Base-by-base conservation (phyloP, 2,329 filamentous ascomycete genomes). In the Colletotrichum filicis region DNA sequence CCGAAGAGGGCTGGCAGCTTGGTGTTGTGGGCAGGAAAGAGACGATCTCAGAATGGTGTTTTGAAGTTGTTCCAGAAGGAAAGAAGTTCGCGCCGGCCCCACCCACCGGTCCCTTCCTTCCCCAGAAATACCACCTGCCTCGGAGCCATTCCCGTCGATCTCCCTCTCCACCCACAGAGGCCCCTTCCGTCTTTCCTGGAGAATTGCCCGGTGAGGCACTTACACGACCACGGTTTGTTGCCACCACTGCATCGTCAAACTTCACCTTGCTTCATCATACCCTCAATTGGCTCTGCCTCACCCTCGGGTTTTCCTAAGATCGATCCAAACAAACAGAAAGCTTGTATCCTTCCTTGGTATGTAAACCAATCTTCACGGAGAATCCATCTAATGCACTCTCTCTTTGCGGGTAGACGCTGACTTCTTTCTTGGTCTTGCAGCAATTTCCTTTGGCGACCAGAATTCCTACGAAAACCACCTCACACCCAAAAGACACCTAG, bases 41-140 rank as follows among this genome's bases (percentile, higher is more conserved):
- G 28, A 61, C 19, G 32, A 66, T 42, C 37, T 42, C 37, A 19
- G 37, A 16, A 42, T 70, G 56, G 66, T 58, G 71, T 73, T 73
- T 73, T 65, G 71, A 58, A 62, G 55, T 60, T 71, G 66, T 73
- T 73, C 66, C 71, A 73, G 60, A 66, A 59, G 66, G 49, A 62
- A 49, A 37, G 35, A 66, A 66, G 67, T 73, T 73, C 66, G 63
- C 55, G 46, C 16, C 55, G 30, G 59, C 59, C 66, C 70, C 70
- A 73, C 66, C 70, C 42, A 61, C 53, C 53, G 52, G 52, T 11
- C 59, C 46, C 60, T 61, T 73, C 67, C 66, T 70, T 68, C 63
- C 55, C 70, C 71, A 32, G 32, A 22, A 55, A 49, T 37, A 9
- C 52, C 55, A 26, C 28, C 56, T 59, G 32, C 55, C 26, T 55